Conservation (phyloP, 768 basidiomycete species). For the Pulveroboletus sp. region DNA sequence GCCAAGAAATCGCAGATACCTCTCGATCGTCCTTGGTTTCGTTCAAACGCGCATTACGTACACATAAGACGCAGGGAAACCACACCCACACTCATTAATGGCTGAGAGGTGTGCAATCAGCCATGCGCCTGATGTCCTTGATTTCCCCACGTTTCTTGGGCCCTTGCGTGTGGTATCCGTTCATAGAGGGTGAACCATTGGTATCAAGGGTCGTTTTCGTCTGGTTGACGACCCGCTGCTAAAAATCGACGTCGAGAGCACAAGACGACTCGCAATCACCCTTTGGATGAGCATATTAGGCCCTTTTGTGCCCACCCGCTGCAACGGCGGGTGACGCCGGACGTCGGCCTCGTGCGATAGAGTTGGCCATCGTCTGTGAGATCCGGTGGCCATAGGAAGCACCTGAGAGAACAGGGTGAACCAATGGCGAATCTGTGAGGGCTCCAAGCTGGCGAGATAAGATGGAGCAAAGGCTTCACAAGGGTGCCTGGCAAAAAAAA, state of each 20-base stretch:
- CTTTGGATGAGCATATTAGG: not conserved
- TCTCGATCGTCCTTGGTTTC: not conserved
- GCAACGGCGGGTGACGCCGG: constrained; percentile 5
- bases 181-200: constrained; percentile 1
- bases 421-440: not conserved
- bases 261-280: too few relatives aligned
- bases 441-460: not conserved
- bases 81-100: constrained; percentile 2
- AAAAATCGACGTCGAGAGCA: not conserved
- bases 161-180: constrained; percentile 4
- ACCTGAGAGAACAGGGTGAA: not conserved
- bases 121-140: not conserved
- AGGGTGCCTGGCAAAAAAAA: not conserved
- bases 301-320: not conserved
- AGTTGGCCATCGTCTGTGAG: constrained; percentile 11
- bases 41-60: constrained; percentile 10
- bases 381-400: not conserved
- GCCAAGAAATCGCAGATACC: not conserved
- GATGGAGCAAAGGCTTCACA: not conserved
- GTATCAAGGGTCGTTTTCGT: not conserved
- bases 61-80: not conserved
- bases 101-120: constrained; percentile 2
- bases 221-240: constrained; percentile 5
- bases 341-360: constrained; percentile 14
- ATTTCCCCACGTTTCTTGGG: constrained; percentile 17